These are phyloP conservation scores for Pleurotus cornucopiae DNA, from an alignment of 768 basidiomycete species.

Conservation along the genomic window DNA sequence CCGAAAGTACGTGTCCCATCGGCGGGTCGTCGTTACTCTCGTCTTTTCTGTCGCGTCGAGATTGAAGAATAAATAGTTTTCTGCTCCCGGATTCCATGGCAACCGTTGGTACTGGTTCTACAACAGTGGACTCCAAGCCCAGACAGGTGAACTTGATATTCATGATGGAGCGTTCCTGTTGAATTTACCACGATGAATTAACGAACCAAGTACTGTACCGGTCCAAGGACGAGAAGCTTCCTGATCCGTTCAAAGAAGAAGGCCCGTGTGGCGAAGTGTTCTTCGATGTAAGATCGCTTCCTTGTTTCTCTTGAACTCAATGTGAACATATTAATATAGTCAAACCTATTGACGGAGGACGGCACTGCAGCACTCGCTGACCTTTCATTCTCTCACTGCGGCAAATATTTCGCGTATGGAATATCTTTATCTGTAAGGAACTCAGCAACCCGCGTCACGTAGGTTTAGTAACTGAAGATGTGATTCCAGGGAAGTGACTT, in stretches of 20 bases:
- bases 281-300: slow-evolving; percentile 58
- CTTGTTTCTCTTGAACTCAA: not conserved
- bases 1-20: slow-evolving; percentile 29
- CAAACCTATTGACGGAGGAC: slow-evolving; percentile 68
- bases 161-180: not conserved
- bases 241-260: slow-evolving; percentile 43
- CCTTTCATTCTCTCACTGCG: slow-evolving; percentile 60
- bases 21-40: not conserved
- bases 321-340: slow-evolving; percentile 27
- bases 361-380: slow-evolving; percentile 63
- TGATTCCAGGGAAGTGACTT: slow-evolving; percentile 65
- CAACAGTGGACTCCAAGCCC: slow-evolving; percentile 74
- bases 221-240: slow-evolving; percentile 48
- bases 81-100: slow-evolving; percentile 52
- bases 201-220: slow-evolving; percentile 51
- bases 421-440: slow-evolving; percentile 61
- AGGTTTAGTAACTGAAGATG: too few relatives aligned
- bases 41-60: not conserved
- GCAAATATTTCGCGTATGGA: slow-evolving; percentile 75
- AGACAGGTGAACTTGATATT: slow-evolving; percentile 39
- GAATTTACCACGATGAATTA: not conserved
- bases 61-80: slow-evolving; percentile 41
- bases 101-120: slow-evolving; percentile 83
- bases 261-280: slow-evolving; percentile 62
- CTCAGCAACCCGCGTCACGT: not conserved